A percentile compares a stretch with the other conserved stretches of the same genome.
These are phyloP conservation scores for Pseudocercospora cruenta DNA, from an alignment of 2,329 filamentous ascomycete species.

Conservation along the genomic window DNA sequence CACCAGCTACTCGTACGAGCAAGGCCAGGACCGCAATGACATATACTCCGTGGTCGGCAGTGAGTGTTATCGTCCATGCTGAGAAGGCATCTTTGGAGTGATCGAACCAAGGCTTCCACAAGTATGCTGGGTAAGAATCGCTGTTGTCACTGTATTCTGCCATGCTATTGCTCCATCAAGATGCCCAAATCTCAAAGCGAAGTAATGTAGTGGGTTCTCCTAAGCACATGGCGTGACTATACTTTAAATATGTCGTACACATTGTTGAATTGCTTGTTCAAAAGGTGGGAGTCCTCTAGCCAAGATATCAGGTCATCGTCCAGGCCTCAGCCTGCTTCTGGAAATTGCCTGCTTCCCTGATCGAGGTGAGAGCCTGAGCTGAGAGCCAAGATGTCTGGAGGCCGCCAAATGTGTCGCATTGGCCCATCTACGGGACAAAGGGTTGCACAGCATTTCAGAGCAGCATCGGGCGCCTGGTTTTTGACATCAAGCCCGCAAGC, in stretches of 20 bases:
- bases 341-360: neutral
- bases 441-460: neutral
- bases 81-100: slow-evolving; percentile 7
- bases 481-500: no score
- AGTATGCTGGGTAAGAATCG: neutral
- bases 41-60: slow-evolving; percentile 5
- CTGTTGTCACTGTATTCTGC: neutral
- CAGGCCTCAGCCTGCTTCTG: neutral
- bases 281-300: neutral
- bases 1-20: slow-evolving; percentile 13
- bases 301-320: neutral
- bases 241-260: no score
- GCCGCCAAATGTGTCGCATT: neutral
- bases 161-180: neutral
- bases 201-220: neutral
- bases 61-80: slow-evolving; percentile 10
- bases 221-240: no score
- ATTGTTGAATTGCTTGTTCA: no score
- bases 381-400: neutral
- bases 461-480: neutral
- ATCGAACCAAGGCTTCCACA: slow-evolving; percentile 8
- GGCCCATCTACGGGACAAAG: neutral
- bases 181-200: neutral
- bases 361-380: neutral
- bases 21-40: slow-evolving; percentile 13